Conservation (phyloP, 768 basidiomycete genomes). For the Ramaria sp. region DNA sequence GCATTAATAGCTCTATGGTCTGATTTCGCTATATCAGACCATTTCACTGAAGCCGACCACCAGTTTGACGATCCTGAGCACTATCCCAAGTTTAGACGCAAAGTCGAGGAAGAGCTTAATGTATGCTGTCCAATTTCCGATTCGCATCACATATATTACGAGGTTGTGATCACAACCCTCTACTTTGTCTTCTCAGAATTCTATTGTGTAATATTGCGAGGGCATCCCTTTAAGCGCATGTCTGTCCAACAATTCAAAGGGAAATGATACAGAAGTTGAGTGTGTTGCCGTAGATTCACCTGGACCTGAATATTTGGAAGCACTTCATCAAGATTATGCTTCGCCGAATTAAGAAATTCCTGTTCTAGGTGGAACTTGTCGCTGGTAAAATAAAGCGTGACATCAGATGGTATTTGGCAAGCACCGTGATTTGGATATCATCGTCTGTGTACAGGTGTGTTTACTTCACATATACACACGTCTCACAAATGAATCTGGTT, state of each 20-base stretch:
- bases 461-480: background rate
- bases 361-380: constrained; percentile 38
- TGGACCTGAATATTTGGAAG: constrained; percentile 57
- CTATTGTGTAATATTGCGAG: constrained; percentile 31
- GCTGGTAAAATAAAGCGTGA: constrained; percentile 37
- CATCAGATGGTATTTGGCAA: constrained; percentile 45
- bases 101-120: constrained; percentile 39
- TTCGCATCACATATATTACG: background rate
- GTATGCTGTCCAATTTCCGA: constrained; percentile 20
- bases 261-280: constrained; percentile 41
- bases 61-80: constrained; percentile 36
- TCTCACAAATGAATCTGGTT: background rate
- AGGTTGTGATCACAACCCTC: background rate
- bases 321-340: constrained; percentile 52
- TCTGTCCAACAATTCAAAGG: constrained; percentile 26
- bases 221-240: constrained; percentile 26
- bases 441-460: constrained; percentile 49
- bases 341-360: background rate
- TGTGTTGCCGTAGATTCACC: constrained; percentile 56
- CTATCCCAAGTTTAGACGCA: constrained; percentile 37
- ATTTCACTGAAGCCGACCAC: constrained; percentile 42
- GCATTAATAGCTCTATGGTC: background rate
- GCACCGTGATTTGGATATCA: constrained; percentile 31
- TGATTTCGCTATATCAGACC: constrained; percentile 21
- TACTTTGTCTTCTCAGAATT: constrained; percentile 23